phyloP scores from a whole-genome alignment of 129 eudicot genomes.

The Heracleum sosnowskyi region DNA sequence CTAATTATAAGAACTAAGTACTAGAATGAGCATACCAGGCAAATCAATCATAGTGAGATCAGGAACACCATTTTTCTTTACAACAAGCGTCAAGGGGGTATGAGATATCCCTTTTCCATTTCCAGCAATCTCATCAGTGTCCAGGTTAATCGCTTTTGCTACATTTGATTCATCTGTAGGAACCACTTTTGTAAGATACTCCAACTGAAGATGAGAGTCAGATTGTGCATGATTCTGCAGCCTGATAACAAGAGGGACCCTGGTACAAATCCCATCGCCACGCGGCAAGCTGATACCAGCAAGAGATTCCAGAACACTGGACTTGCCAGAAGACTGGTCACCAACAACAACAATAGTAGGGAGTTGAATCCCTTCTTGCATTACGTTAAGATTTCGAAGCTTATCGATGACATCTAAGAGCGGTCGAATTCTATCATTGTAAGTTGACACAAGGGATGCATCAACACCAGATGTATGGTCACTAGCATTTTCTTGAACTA shows the following conservation, averaged over 20 bases:
- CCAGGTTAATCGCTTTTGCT: neutral
- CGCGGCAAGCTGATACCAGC: slow-evolving; percentile 43
- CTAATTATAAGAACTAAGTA: no score
- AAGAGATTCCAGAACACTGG: slow-evolving; percentile 37
- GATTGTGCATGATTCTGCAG: slow-evolving; percentile 17
- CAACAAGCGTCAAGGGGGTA: neutral
- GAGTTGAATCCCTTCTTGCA: slow-evolving; percentile 30
- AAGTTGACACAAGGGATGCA: neutral
- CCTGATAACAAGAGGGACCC: slow-evolving; percentile 39
- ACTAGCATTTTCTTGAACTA: neutral
- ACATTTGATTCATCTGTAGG: slow-evolving; percentile 12
- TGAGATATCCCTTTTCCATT: slow-evolving; percentile 1
- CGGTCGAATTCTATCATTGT: slow-evolving; percentile 7
- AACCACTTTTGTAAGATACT: slow-evolving; percentile 13
- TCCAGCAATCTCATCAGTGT: slow-evolving; percentile 7
- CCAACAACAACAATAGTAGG: slow-evolving; percentile 47
- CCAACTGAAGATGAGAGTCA: slow-evolving; percentile 16
- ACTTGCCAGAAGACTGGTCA: slow-evolving; percentile 47
- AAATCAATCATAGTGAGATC: slow-evolving; percentile 16
- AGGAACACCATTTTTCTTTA: slow-evolving; percentile 13
- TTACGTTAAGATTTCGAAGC: slow-evolving; percentile 24
- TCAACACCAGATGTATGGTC: neutral
- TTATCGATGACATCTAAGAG: slow-evolving; percentile 26
- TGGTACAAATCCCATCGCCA: slow-evolving; percentile 36
- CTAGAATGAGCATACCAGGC: neutral